Percentiles rank a stretch among this genome's conserved stretches.
Conservation (phyloP, 768 basidiomycete genomes). For the Collybia sordida region DNA sequence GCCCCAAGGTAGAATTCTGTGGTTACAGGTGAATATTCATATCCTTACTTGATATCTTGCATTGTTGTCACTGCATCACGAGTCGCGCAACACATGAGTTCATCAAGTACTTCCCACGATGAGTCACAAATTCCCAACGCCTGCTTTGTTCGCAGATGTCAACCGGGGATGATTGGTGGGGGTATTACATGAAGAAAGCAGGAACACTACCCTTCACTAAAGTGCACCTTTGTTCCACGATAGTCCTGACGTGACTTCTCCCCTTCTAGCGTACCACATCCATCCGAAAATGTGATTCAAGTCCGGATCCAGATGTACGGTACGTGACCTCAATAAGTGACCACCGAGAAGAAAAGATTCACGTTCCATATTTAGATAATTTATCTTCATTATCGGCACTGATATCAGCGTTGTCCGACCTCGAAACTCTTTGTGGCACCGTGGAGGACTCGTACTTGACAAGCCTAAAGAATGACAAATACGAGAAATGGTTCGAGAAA, state of each 20-base stretch:
- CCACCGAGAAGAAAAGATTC: not conserved
- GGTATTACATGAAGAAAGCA: too few species aligned
- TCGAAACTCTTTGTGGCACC: constrained; percentile 73
- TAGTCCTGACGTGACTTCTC: constrained; percentile 1
- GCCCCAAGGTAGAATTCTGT: constrained; percentile 97
- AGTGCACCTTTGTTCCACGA: not conserved
- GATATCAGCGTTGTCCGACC: constrained; percentile 69
- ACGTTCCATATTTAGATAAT: constrained; percentile 53
- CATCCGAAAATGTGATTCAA: constrained; percentile 95
- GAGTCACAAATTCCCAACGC: too few species aligned
- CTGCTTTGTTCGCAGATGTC: not conserved
- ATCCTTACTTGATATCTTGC: constrained; percentile 8
- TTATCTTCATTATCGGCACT: constrained; percentile 86
- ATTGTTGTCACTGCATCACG: not conserved
- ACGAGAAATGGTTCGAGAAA: constrained; percentile 71
- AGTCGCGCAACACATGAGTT: constrained; percentile 1
- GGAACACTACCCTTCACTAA: constrained; percentile 3
- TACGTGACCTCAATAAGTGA: constrained; percentile 38
- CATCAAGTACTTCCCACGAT: not conserved
- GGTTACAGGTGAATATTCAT: constrained; percentile 78
- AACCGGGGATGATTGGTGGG: too few species aligned
- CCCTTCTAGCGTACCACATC: constrained; percentile 76
- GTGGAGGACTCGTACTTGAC: constrained; percentile 67
- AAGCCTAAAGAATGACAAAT: constrained; percentile 53
- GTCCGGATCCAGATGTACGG: constrained; percentile 99